Evolutionary conservation across 192 early-diverging fungal genomes (phyloP).

Genomic region (Coemansia sp.): DNA sequence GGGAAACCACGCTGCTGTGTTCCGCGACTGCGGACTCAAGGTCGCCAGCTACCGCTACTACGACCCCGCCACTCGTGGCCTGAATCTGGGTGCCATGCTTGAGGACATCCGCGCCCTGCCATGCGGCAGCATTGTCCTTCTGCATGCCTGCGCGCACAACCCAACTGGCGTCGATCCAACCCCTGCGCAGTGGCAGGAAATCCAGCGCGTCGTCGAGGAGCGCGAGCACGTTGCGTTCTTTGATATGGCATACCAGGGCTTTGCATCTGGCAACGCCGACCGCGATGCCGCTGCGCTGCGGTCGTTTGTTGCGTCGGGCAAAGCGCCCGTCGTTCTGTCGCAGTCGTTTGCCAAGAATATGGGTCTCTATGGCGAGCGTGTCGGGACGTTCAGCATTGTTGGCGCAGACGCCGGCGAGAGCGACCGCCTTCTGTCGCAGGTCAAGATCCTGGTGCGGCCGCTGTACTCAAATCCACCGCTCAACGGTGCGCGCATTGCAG

Average conservation of each 20-base stretch:
- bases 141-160: constrained; percentile 99
- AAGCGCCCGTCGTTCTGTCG: constrained; percentile 71
- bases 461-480: constrained; percentile 99
- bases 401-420: constrained; percentile 69
- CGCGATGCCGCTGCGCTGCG: constrained; percentile 93
- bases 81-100: constrained; percentile 90
- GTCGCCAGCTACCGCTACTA: constrained; percentile 92
- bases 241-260: constrained; percentile 99
- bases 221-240: constrained; percentile 91
- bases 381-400: constrained; percentile 87
- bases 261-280: constrained; percentile 89
- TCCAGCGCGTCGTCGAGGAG: constrained; percentile 77
- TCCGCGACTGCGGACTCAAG: constrained; percentile 85
- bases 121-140: constrained; percentile 81
- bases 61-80: constrained; percentile 87
- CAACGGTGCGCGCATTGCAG: constrained; percentile 90
- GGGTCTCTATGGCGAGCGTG: constrained; percentile 98
- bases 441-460: constrained; percentile 95
- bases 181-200: constrained; percentile 85
- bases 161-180: constrained; percentile 99
- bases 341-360: constrained; percentile 99
- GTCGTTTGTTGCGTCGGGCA: constrained; percentile 81
- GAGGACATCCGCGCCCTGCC: constrained; percentile 88
- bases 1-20: constrained; percentile 97
- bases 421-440: constrained; percentile 83